Percentiles rank a stretch among this genome's conserved stretches.
Evolutionary conservation across 108 stramenopile species (phyloP).

Genomic region (Conticribra guillardii): DNA sequence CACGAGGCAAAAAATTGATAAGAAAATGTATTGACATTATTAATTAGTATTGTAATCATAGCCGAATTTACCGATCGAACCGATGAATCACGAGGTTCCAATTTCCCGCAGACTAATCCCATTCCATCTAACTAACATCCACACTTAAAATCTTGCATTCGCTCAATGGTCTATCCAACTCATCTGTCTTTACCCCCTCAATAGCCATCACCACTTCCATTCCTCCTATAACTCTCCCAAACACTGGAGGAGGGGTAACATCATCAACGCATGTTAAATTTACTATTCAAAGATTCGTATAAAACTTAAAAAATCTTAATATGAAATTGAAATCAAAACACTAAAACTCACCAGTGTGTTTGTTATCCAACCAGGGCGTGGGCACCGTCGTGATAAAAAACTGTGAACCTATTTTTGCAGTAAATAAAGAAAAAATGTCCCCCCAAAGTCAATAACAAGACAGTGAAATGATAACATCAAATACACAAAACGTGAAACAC

Average conservation of each 20-base stretch:
- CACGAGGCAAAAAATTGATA: no score
- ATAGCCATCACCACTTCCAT: conserved; percentile 95
- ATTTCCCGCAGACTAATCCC: no score
- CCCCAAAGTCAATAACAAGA: no score
- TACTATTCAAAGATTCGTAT: conserved; percentile 91
- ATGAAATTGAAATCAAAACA: conserved; percentile 4
- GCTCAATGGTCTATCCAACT: conserved; percentile 92
- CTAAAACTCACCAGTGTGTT: conserved; percentile 19
- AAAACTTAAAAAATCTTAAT: conserved; percentile 64
- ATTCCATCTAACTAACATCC: conserved; percentile 66
- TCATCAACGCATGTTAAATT: background rate
- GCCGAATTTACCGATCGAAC: no score
- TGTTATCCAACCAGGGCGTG: conserved; percentile 91
- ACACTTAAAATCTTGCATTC: conserved; percentile 94
- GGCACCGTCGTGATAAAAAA: conserved; percentile 88
- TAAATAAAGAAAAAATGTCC: no score
- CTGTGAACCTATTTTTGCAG: conserved; percentile 55
- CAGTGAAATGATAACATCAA: no score
- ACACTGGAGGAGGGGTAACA: conserved; percentile 85
- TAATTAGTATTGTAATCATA: no score
- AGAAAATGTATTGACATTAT: no score
- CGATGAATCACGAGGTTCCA: no score
- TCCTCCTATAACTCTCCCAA: conserved; percentile 95
- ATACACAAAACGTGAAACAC: background rate
- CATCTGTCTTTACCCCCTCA: conserved; percentile 93